A percentile compares a stretch with the other conserved stretches of the same genome.
These are phyloP conservation scores for Jacaranda mimosifolia DNA, from an alignment of 257 asterid genomes.

Conservation along the genomic window DNA sequence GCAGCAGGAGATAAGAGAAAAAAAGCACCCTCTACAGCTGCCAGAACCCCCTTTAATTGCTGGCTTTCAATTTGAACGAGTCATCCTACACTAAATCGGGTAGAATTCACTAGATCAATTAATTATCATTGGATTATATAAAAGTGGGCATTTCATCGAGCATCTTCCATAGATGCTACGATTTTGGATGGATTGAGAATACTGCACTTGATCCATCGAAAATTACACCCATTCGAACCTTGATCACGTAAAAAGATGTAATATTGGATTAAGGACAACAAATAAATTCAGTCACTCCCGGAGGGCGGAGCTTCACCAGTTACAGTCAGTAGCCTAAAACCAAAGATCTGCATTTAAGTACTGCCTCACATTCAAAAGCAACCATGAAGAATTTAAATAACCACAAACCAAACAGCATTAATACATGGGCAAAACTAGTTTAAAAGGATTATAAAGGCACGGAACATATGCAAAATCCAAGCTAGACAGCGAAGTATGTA, in stretches of 20 bases:
- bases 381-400: background rate
- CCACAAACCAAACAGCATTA: background rate
- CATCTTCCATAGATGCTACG: no score
- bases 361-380: background rate
- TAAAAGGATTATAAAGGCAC: background rate
- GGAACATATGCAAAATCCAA: no score
- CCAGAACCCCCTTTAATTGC: background rate
- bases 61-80: background rate
- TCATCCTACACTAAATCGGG: no score
- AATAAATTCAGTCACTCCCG: background rate
- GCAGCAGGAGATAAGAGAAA: background rate
- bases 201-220: background rate
- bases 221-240: background rate
- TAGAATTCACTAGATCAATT: no score
- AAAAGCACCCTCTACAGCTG: no score
- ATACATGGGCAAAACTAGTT: conserved; percentile 12
- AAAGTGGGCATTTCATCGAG: no score
- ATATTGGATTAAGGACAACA: background rate
- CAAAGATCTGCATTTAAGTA: background rate
- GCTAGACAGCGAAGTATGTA: no score
- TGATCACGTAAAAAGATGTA: background rate
- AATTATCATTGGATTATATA: no score
- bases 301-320: background rate
- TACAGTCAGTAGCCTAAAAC: background rate
- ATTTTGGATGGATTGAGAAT: no score